Base-by-base conservation (phyloP, 257 asterid genomes). In the Nicotiana otophora region DNA sequence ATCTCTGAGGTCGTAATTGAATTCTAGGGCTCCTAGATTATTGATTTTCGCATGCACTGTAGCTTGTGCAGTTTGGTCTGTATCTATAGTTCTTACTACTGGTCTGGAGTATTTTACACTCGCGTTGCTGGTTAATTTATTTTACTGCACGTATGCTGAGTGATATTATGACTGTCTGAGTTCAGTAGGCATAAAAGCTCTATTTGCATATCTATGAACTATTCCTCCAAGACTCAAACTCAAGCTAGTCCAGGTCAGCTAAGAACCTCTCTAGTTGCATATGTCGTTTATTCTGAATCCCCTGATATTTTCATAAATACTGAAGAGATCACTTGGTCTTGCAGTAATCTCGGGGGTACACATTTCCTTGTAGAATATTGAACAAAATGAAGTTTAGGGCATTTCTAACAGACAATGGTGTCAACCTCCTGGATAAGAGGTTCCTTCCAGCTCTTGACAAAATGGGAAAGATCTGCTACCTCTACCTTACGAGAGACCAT, bases 381-480 rank as follows among this genome's bases (percentile, higher is more conserved):
- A 53, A 66, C 54, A n/a, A 57, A 28, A 94, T 94, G 99, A 96
- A 92, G 85, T 94, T 93, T 89, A 92, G 93, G 86, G 99, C 99
- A 0, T 91, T 86, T 84, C 86, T 96, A 10, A 89, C 97, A 0
- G 98, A 94, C 83, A 88, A 89, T 31, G 99, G 99, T 66, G 90
- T 94, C 58, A 88, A 84, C 82, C 94, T 96, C 31, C 83, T 96
- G n/a, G 98, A 94, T 86, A 96, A 96, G 65, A 86, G 97, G 53
- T 91, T 93, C 84, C 91, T 94, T 39, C 97, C 98, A 4, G 93
- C 97, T 14, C 92, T 96, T 1, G 98, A 94, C 87, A 96, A 94
- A 78, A 89, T 92, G 86, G 98, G 98, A 48, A 91, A 92, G 81
- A 82, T 81, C 83, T 92, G 97, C 88, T 97, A 93, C 84, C 87